Evolutionary conservation across 75 land plant species (phyloP), one percentile per base, ranked within the genome.

Genomic region (Cunninghamia lanceolata): DNA sequence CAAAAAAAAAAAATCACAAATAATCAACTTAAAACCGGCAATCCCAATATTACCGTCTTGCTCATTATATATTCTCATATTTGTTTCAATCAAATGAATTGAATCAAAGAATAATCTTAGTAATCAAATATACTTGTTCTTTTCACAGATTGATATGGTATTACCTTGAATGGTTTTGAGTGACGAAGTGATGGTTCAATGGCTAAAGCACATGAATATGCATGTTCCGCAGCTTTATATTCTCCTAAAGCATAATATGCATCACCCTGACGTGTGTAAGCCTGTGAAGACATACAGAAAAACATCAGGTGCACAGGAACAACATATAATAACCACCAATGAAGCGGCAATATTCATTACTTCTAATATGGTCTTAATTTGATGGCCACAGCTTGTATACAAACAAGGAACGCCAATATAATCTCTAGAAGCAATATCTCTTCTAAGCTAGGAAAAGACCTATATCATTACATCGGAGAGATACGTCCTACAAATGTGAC

Each of bases 131-230:
- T 43, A 35, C 16, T 32, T 71, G 75, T 32, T 32, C 34, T 32
- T 32, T 71, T 71, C 13, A 71, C 32, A 9, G 35, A 30, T 71
- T 71, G 35, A 71, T 71, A 71, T 32, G 35, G 32, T 71, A 30
- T 47, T 74, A 89, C 99, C 96, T 96, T 95, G 85, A 93, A 97
- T 43, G 98, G 90, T 87, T 93, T 96, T 50, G 95, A 96, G 36
- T 96, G 92, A 78, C 94, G 93, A 54, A 96, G 71, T 7, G 95
- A 92, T 52, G 99, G 95, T 83, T 97, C 96, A 85, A 94, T 52
- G 13, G 87, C 84, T 39, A 96, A 87, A 83, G 95, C 94, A 28
- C 88, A 87, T 76, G 92, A 87, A 86, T 91, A 95, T 63, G 95
- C 91, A 80, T 83, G 68, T 39, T 90, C 90, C 87, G 98, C 96